phyloP scores from a whole-genome alignment of 2,329 filamentous ascomycete genomes.

The Penicillium oxalicum region DNA sequence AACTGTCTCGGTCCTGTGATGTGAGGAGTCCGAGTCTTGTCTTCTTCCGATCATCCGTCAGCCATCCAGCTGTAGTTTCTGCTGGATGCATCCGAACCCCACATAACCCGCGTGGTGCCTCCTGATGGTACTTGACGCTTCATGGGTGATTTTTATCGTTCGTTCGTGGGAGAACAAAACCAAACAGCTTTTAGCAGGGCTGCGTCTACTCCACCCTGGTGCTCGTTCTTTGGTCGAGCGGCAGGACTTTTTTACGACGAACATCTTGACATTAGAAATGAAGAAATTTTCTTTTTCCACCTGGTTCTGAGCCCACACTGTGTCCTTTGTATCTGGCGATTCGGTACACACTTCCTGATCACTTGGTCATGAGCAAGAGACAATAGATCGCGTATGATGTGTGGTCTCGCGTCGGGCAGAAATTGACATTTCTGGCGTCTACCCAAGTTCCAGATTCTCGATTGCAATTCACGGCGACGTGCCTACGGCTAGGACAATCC shows the following conservation, averaged over 20 bases:
- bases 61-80: no score
- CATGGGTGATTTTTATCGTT: constrained; percentile 37
- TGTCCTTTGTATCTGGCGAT: no score
- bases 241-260: constrained; percentile 44
- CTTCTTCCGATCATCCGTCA: background rate
- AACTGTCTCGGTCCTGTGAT: constrained; percentile 9
- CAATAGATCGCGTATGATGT: no score
- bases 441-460: no score
- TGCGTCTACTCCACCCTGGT: constrained; percentile 48
- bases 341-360: background rate
- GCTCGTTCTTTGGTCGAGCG: constrained; percentile 32
- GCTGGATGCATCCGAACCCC: constrained; percentile 9
- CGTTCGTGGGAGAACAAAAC: constrained; percentile 45
- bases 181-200: constrained; percentile 46
- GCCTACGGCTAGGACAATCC: no score
- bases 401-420: no score
- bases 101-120: constrained; percentile 25
- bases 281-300: no score
- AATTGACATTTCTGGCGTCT: no score
- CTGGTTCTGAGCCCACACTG: no score
- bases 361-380: no score
- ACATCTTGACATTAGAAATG: constrained; percentile 25
- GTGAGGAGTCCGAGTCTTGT: constrained; percentile 7
- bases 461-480: no score
- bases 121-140: constrained; percentile 29